Evolutionary conservation across 2,329 filamentous ascomycete genomes (phyloP).

Genomic region (Curvularia spicifera): DNA sequence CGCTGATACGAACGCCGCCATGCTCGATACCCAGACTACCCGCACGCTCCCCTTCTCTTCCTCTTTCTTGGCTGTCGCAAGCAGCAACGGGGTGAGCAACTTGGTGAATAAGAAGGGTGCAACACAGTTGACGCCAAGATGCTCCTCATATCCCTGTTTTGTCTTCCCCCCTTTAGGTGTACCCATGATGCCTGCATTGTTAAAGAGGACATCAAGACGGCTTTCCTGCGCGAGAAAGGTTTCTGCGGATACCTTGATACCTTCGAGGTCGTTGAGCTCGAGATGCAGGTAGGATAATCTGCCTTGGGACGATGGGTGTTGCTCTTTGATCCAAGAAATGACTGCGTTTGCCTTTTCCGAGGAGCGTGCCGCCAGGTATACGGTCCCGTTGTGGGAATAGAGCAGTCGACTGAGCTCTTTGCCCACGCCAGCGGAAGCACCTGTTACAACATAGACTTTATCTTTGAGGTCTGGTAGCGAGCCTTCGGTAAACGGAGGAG

Average conservation of each 20-base stretch:
- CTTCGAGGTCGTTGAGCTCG: conserved; percentile 54
- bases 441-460: conserved; percentile 61
- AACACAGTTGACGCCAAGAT: conserved; percentile 52
- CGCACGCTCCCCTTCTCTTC: conserved; percentile 35
- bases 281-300: conserved; percentile 36
- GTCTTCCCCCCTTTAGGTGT: conserved; percentile 33
- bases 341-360: conserved; percentile 50
- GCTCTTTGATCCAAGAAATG: conserved; percentile 51
- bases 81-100: conserved; percentile 47
- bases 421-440: conserved; percentile 58
- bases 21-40: conserved; percentile 44
- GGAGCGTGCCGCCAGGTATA: conserved; percentile 63
- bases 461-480: conserved; percentile 51
- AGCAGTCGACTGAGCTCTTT: conserved; percentile 61
- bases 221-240: conserved; percentile 49
- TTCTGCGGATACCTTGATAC: conserved; percentile 46
- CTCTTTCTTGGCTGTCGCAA: conserved; percentile 35
- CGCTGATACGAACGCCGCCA: conserved; percentile 16
- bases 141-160: conserved; percentile 35
- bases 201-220: conserved; percentile 52
- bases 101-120: conserved; percentile 52
- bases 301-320: conserved; percentile 30
- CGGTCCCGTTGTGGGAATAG: conserved; percentile 60
- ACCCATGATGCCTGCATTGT: conserved; percentile 47
- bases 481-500: conserved; percentile 25